phyloP scores from a whole-genome alignment of 805 yeast species.

The Schwanniomyces yamadae region DNA sequence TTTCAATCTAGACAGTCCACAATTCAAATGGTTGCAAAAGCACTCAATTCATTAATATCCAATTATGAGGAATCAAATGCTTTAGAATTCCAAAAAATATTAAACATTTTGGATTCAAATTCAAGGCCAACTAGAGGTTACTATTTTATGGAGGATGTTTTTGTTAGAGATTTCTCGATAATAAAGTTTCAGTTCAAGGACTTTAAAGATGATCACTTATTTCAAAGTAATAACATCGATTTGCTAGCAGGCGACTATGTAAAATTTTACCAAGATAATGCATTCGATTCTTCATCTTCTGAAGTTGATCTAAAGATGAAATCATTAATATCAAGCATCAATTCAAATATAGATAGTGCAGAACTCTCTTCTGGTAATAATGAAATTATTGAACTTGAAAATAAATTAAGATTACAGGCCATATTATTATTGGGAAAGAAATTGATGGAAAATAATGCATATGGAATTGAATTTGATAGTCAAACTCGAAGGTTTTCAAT shows the following conservation, averaged over 20 bases:
- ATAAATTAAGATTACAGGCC: conserved; percentile 25
- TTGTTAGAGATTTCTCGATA: conserved; percentile 57
- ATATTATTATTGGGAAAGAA: conserved; percentile 22
- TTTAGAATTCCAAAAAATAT: conserved; percentile 3
- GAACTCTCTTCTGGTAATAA: conserved; percentile 8
- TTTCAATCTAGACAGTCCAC: conserved; percentile 11
- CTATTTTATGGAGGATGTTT: conserved; percentile 64
- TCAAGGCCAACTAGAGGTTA: conserved; percentile 50
- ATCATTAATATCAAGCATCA: neutral
- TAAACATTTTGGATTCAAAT: conserved; percentile 10
- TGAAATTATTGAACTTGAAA: conserved; percentile 20
- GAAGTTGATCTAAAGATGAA: conserved; percentile 1
- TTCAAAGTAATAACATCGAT: conserved; percentile 22
- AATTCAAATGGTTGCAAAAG: conserved; percentile 10
- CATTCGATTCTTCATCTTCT: conserved; percentile 2
- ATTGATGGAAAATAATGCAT: conserved; percentile 14
- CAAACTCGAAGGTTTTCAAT: conserved; percentile 3
- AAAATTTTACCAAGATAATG: neutral
- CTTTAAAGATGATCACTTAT: conserved; percentile 55
- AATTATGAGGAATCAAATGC: conserved; percentile 1
- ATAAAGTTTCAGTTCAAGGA: conserved; percentile 56
- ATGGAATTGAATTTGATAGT: conserved; percentile 6
- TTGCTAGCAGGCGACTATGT: conserved; percentile 21
- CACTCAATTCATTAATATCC: conserved; percentile 15
- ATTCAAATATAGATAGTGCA: no score